Evolutionary conservation across 768 basidiomycete species (phyloP).

Genomic region (Austroboletus festivus): DNA sequence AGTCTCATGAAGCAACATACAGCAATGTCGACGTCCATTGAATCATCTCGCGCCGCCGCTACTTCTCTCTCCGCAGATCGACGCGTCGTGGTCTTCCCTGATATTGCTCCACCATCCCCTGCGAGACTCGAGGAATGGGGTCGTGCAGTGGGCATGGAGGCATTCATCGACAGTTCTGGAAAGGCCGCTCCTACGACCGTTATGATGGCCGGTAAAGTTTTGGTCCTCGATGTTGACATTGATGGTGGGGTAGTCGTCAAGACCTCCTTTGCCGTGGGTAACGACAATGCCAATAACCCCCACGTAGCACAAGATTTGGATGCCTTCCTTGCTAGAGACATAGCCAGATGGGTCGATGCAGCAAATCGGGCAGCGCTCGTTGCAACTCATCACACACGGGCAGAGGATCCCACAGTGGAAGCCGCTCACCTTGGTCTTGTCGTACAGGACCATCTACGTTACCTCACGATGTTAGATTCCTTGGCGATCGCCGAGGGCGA

Average conservation of each 20-base stretch:
- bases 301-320: conserved; percentile 51
- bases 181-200: conserved; percentile 42
- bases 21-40: conserved; percentile 33
- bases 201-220: conserved; percentile 73
- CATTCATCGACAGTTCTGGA: conserved; percentile 62
- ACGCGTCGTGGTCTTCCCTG: conserved; percentile 25
- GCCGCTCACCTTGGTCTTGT: conserved; percentile 47
- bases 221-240: conserved; percentile 76
- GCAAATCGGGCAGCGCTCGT: conserved; percentile 24
- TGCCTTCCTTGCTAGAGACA: conserved; percentile 53
- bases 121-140: conserved; percentile 58
- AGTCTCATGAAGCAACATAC: conserved; percentile 67
- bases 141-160: conserved; percentile 65
- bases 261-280: conserved; percentile 63
- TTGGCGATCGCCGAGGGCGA: conserved; percentile 56
- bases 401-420: conserved; percentile 46
- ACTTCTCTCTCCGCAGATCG: conserved; percentile 20
- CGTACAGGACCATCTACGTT: conserved; percentile 56
- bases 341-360: conserved; percentile 58
- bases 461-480: conserved; percentile 70
- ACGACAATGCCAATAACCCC: conserved; percentile 42
- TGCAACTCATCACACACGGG: conserved; percentile 30
- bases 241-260: conserved; percentile 51
- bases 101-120: conserved; percentile 27
- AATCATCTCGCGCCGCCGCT: conserved; percentile 21